Evolutionary conservation across 352 stramenopile genomes (phyloP), one percentile per base, ranked within the genome.

Genomic region (Pythium pyrilobum): DNA sequence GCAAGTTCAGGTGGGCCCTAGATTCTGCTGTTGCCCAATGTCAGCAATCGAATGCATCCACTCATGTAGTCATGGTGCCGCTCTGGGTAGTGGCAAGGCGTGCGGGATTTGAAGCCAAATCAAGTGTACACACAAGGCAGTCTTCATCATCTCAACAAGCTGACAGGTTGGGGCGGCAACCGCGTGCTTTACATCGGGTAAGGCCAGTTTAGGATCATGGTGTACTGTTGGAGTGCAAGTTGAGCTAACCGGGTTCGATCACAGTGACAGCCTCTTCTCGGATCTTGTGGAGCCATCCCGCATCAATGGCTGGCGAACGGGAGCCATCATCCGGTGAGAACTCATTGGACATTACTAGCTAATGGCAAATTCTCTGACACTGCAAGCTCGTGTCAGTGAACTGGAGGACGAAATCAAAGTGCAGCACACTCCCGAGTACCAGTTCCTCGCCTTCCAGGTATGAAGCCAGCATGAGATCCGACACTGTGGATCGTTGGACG

Each of bases 131-230:
- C 76, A 1, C 78, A 89, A 58, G 85, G 87, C 23, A 95, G 81
- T 51, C 52, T 89, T 21, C 64, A 74, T 25, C 77, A 89, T 33
- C 59, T 92, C 36, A 74, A 66, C 9, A 67, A 67, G 21, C 44
- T 88, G 8, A 91, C 79, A n/a, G 59, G 81, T 37, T 81, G 83
- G 80, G 59, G 71, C 47, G 66, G 76, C 55, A 79, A 67, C 24
- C 89, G 89, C 53, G 90, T 97, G 23, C 70, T 98, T 28, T 97
- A 97, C 64, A 94, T 98, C 40, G 92, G 92, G 77, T 88, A 63
- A 12, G 39, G 10, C 20, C 16, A n/a, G n/a, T n/a, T n/a, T n/a
- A n/a, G n/a, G n/a, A n/a, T n/a, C n/a, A n/a, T n/a, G n/a, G n/a
- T n/a, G n/a, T n/a, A n/a, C n/a, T n/a, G n/a, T n/a, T n/a, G n/a